These are phyloP conservation scores for Clitopilus passeckerianus DNA, from an alignment of 768 basidiomycete species.

Conservation along the genomic window DNA sequence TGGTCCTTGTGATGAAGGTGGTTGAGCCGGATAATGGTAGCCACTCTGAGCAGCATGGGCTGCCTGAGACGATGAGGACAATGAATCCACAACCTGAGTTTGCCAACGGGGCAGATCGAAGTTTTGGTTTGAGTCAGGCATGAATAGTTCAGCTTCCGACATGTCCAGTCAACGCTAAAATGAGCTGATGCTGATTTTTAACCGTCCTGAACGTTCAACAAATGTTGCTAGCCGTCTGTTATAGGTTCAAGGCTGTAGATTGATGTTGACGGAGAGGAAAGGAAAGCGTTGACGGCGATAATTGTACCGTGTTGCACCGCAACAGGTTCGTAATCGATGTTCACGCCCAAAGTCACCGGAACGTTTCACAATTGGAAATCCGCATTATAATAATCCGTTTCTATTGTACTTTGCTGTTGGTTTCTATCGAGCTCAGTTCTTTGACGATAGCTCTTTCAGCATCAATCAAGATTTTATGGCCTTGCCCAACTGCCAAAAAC, in stretches of 20 bases:
- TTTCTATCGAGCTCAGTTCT: slow-evolving; percentile 7
- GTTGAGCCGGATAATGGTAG: slow-evolving; percentile 52
- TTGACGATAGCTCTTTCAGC: slow-evolving; percentile 60
- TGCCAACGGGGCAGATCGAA: slow-evolving; percentile 79
- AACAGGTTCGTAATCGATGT: slow-evolving; percentile 18
- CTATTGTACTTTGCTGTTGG: not conserved
- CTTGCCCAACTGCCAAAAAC: slow-evolving; percentile 41
- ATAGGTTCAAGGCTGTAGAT: slow-evolving; percentile 1
- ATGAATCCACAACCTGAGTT: slow-evolving; percentile 51
- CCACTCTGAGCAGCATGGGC: slow-evolving; percentile 53
- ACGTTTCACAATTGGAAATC: slow-evolving; percentile 7
- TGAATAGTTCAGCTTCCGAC: slow-evolving; percentile 77
- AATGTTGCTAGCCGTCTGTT: slow-evolving; percentile 1
- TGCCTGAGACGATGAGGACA: slow-evolving; percentile 36
- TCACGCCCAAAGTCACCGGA: slow-evolving; percentile 8
- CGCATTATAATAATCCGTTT: not conserved
- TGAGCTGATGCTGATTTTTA: slow-evolving; percentile 10
- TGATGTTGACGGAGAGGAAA: slow-evolving; percentile 5
- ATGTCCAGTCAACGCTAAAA: slow-evolving; percentile 32
- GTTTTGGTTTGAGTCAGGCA: slow-evolving; percentile 74
- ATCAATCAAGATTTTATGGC: slow-evolving; percentile 41
- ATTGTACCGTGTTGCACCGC: slow-evolving; percentile 13
- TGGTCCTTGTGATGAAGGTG: slow-evolving; percentile 28
- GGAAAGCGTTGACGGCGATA: slow-evolving; percentile 4
- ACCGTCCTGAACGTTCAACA: not conserved